Conservation (phyloP, 108 stramenopile genomes). For the Mediolabrus comicus region DNA sequence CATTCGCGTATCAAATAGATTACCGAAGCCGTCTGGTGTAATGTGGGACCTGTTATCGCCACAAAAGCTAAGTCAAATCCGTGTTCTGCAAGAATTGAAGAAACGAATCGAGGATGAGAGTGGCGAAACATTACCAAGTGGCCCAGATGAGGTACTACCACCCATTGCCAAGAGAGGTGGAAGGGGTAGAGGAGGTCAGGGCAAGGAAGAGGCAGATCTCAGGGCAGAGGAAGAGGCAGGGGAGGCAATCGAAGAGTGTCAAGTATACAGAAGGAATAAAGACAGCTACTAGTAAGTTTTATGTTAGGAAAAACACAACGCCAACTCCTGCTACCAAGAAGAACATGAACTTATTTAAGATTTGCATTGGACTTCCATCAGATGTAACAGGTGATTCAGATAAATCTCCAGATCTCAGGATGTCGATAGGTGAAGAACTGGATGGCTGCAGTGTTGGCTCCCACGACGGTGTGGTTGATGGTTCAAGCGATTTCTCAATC, state of each 20-base stretch:
- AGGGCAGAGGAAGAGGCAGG: not conserved
- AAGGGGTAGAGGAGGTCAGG: conserved; percentile 11
- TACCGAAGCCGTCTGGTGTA: conserved; percentile 66
- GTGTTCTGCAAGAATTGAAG: conserved; percentile 63
- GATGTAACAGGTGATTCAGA: not conserved
- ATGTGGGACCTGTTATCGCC: conserved; percentile 75
- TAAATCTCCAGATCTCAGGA: not conserved
- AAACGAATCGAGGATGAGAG: conserved; percentile 49
- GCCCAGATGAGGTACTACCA: conserved; percentile 69
- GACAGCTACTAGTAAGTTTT: too few relatives aligned
- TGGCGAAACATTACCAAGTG: conserved; percentile 47
- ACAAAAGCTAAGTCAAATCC: conserved; percentile 68
- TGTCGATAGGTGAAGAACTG: not conserved
- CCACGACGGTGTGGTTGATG: not conserved
- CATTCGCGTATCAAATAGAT: conserved; percentile 59
- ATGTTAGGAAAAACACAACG: too few relatives aligned
- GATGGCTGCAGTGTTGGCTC: too few relatives aligned
- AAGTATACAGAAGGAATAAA: too few relatives aligned
- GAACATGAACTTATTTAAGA: too few relatives aligned
- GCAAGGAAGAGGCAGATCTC: conserved; percentile 7
- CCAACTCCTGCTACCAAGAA: too few relatives aligned
- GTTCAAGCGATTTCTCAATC: not conserved
- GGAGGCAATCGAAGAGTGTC: too few relatives aligned
- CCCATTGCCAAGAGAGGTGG: conserved; percentile 54
- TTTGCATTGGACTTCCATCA: too few relatives aligned